Evolutionary conservation across 2,329 filamentous ascomycete genomes (phyloP).

Genomic region (Fusarium avenaceum): DNA sequence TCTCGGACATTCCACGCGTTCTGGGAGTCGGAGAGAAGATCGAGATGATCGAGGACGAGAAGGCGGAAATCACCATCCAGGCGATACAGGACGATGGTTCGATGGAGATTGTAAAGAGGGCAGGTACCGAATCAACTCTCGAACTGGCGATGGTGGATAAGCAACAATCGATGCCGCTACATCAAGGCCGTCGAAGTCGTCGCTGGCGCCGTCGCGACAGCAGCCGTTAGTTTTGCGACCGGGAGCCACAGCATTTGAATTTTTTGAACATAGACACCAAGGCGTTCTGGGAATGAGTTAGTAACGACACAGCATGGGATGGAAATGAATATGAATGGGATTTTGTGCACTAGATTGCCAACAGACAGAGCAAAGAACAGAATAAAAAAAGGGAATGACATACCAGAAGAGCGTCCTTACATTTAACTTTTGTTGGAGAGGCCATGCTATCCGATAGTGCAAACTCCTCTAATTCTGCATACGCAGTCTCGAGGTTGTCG

Average conservation of each 20-base stretch:
- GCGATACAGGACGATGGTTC: slow-evolving; percentile 2
- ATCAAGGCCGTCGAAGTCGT: slow-evolving; percentile 23
- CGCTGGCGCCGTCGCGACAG: slow-evolving; percentile 8
- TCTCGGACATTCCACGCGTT: slow-evolving; percentile 42
- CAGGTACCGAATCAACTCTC: slow-evolving; percentile 10
- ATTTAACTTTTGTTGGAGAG: neutral
- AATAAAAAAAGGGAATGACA: slow-evolving; percentile 2
- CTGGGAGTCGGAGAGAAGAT: slow-evolving; percentile 42
- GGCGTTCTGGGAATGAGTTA: slow-evolving; percentile 16
- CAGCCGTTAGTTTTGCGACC: neutral
- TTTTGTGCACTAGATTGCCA: slow-evolving; percentile 19
- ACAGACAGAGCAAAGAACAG: slow-evolving; percentile 1
- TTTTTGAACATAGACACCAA: neutral
- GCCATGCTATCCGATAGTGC: neutral
- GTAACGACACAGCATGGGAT: neutral
- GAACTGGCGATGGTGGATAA: slow-evolving; percentile 24
- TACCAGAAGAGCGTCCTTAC: neutral
- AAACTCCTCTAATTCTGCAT: neutral
- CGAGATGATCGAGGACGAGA: slow-evolving; percentile 29
- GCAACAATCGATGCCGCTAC: slow-evolving; percentile 26
- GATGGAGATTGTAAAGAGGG: slow-evolving; percentile 23
- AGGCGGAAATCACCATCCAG: slow-evolving; percentile 11
- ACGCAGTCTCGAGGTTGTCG: neutral
- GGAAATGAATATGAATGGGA: slow-evolving; percentile 18
- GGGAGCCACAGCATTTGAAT: neutral